A percentile compares a stretch with the other conserved stretches of the same genome.
Conservation (phyloP, 192 early-diverging fungal species). For the Dispira simplex region DNA sequence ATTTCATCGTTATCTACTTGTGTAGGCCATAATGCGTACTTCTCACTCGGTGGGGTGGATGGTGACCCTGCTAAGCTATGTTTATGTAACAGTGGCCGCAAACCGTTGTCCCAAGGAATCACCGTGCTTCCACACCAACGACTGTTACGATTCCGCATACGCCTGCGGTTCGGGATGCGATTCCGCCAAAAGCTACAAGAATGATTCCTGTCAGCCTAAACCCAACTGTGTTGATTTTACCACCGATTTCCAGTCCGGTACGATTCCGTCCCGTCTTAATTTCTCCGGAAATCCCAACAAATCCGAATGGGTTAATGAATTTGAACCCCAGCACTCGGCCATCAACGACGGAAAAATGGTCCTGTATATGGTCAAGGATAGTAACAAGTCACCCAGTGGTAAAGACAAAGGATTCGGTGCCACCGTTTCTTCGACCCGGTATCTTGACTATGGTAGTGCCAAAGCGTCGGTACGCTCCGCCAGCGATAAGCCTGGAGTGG, state of each 20-base stretch:
- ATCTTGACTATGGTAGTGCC: constrained; percentile 41
- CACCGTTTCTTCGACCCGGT: constrained; percentile 32
- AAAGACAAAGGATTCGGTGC: constrained; percentile 41
- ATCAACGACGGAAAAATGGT: constrained; percentile 23
- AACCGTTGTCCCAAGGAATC: too few relatives aligned
- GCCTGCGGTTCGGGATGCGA: constrained; percentile 31
- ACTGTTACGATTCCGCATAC: constrained; percentile 23
- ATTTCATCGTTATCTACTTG: too few relatives aligned
- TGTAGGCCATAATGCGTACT: too few relatives aligned
- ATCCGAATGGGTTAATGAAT: constrained; percentile 31
- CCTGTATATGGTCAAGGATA: constrained; percentile 24
- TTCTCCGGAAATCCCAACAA: constrained; percentile 34
- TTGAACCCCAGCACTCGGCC: constrained; percentile 31
- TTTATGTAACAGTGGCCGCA: too few relatives aligned
- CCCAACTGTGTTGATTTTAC: constrained; percentile 23
- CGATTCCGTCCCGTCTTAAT: constrained; percentile 16
- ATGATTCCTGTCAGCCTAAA: constrained; percentile 22
- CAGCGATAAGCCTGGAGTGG: constrained; percentile 30
- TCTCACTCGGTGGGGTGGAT: too few relatives aligned
- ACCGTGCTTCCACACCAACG: too few relatives aligned
- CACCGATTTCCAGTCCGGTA: constrained; percentile 18
- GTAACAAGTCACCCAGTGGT: constrained; percentile 14
- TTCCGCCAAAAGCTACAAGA: constrained; percentile 16
- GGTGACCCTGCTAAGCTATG: too few relatives aligned
- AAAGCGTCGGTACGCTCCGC: constrained; percentile 34